A percentile compares a stretch with the other conserved stretches of the same genome.
These are phyloP conservation scores for Trypanosoma platydactyli DNA, from an alignment of 208 protist genomes.

Conservation along the genomic window DNA sequence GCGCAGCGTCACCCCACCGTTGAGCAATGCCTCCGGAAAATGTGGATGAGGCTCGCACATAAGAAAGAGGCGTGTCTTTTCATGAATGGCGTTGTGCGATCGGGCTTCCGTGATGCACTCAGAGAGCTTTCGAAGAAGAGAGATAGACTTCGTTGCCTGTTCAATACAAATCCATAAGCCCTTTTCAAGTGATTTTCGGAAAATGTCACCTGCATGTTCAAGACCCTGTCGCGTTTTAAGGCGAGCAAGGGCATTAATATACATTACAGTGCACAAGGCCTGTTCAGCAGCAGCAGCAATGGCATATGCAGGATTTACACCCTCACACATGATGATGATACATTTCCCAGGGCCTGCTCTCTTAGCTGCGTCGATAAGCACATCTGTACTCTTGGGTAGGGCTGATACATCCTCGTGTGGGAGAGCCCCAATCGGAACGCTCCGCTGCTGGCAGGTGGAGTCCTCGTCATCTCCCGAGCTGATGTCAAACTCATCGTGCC, in stretches of 20 bases:
- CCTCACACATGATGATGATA: slow-evolving; percentile 87
- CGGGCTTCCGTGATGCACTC: slow-evolving; percentile 72
- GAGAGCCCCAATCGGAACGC: slow-evolving; percentile 9
- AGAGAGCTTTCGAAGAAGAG: slow-evolving; percentile 72
- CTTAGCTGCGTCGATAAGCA: slow-evolving; percentile 61
- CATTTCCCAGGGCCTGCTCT: slow-evolving; percentile 56
- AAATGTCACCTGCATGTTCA: slow-evolving; percentile 59
- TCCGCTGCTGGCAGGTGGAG: slow-evolving; percentile 40
- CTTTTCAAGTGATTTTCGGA: slow-evolving; percentile 81
- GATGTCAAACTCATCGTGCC: slow-evolving; percentile 83
- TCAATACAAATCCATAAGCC: slow-evolving; percentile 90
- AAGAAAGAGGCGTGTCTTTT: slow-evolving; percentile 71
- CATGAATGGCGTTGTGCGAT: slow-evolving; percentile 45
- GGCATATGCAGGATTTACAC: slow-evolving; percentile 77
- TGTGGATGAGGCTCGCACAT: slow-evolving; percentile 92
- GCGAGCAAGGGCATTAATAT: slow-evolving; percentile 84
- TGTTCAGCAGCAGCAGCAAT: slow-evolving; percentile 73
- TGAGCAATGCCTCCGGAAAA: slow-evolving; percentile 82
- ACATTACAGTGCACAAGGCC: slow-evolving; percentile 76
- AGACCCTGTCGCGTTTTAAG: slow-evolving; percentile 88
- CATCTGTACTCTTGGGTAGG: slow-evolving; percentile 47
- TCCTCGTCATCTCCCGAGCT: slow-evolving; percentile 70
- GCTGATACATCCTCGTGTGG: slow-evolving; percentile 10
- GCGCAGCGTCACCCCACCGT: slow-evolving; percentile 75
- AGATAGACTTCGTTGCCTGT: slow-evolving; percentile 90